Evolutionary conservation across 2,329 filamentous ascomycete species (phyloP).

Genomic region (Monosporascus sp.): DNA sequence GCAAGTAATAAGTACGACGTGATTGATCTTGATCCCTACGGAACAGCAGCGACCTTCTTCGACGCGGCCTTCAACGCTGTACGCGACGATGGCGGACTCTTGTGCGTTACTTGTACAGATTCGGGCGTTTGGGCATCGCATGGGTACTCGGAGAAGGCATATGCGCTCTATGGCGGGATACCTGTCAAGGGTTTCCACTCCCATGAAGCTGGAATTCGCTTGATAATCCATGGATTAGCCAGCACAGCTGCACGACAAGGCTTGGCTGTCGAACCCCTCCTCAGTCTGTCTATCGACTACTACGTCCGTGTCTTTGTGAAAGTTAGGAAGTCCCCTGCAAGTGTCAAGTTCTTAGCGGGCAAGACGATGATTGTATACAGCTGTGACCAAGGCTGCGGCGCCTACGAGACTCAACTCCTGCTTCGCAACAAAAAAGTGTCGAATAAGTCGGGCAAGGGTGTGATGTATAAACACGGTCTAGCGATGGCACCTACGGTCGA

Average conservation of each 20-base stretch:
- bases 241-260: conserved; percentile 79
- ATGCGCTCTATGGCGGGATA: conserved; percentile 84
- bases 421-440: conserved; percentile 60
- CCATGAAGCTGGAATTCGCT: conserved; percentile 82
- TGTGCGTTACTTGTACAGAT: conserved; percentile 96
- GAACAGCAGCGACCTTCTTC: conserved; percentile 86
- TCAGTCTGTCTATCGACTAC: conserved; percentile 94
- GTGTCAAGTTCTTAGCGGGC: conserved; percentile 84
- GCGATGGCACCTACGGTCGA: conserved; percentile 64
- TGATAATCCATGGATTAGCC: conserved; percentile 79
- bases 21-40: conserved; percentile 94
- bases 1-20: conserved; percentile 72
- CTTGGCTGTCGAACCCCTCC: conserved; percentile 78
- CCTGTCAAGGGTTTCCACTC: conserved; percentile 79
- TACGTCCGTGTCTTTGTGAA: conserved; percentile 87
- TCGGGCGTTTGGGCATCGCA: conserved; percentile 92
- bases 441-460: conserved; percentile 64
- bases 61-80: conserved; percentile 86
- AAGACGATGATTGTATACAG: conserved; percentile 92
- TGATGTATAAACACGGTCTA: conserved; percentile 74
- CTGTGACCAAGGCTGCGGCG: conserved; percentile 86
- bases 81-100: conserved; percentile 74
- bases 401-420: conserved; percentile 79
- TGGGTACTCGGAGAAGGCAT: conserved; percentile 91
- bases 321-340: conserved; percentile 70